Conservation (phyloP, 1,284 basidiomycete species). For the Coniferiporia weirii region DNA sequence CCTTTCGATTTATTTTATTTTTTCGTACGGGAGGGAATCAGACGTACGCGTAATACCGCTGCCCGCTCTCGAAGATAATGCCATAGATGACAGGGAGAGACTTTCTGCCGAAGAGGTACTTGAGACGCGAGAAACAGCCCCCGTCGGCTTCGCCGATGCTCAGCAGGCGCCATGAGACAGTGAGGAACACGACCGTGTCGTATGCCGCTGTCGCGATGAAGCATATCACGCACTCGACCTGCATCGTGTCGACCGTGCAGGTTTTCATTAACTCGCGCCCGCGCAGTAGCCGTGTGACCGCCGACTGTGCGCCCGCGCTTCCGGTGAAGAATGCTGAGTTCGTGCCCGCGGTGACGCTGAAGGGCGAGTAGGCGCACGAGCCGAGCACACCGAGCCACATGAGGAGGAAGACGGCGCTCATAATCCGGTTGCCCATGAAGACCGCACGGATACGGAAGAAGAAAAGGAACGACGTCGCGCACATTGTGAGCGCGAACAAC, state of each 20-base stretch:
- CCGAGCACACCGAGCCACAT: conserved; percentile 13
- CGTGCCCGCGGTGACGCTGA: conserved; percentile 1
- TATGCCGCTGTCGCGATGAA: not conserved
- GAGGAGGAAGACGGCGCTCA: conserved; percentile 3
- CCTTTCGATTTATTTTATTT: not conserved
- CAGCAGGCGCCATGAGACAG: conserved; percentile 10
- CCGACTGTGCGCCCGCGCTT: too few relatives aligned
- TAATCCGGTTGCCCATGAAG: conserved; percentile 1
- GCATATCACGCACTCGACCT: not conserved
- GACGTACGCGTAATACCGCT: conserved; percentile 31
- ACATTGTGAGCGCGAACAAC: conserved; percentile 8
- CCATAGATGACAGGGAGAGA: conserved; percentile 26
- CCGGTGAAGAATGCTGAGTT: not conserved
- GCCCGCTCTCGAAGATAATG: conserved; percentile 28
- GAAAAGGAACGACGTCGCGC: conserved; percentile 14
- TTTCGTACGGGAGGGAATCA: not conserved
- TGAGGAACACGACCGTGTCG: conserved; percentile 10
- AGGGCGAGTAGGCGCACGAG: conserved; percentile 13
- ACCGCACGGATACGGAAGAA: conserved; percentile 16
- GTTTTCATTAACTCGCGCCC: not conserved
- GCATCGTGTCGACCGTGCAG: conserved; percentile 1
- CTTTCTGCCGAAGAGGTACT: conserved; percentile 24
- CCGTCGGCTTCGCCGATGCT: not conserved
- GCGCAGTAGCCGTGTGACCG: not conserved
- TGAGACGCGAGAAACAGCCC: not conserved